Base-by-base conservation (phyloP, 176 grass and related monocot species). In the Sorghum bicolor region DNA sequence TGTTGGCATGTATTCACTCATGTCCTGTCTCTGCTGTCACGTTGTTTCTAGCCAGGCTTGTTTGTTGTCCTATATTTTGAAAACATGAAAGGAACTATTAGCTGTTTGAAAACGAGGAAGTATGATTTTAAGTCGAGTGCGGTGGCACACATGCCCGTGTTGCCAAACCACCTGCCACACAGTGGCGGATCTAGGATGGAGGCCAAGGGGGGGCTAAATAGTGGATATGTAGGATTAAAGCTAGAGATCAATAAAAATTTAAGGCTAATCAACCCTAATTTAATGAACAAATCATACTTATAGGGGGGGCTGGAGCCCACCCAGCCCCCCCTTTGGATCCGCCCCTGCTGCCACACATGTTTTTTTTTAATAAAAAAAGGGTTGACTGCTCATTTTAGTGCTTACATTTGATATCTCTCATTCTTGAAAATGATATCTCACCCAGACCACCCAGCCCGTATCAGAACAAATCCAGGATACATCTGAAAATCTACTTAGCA, bases 381-480 rank as follows among this genome's bases (percentile, higher is more conserved):
- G 17, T 2, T 19, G 29, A 64, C 17, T 74, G 43, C 4, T 74
- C 44, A 32, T 41, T 62, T 62, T 64, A 17, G 39, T 36, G 20
- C 44, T 58, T 70, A 38, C 50, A 26, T 37, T 22, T 57, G 45
- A 80, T 52, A 26, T 19, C n/a, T 74, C 16, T 38, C 22, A 52
- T 37, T 68, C 15, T 69, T 76, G 74, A 60, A 76, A 76, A 13
- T 76, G 50, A 60, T 37, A 76, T 34, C 74, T 69, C 64, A 31
- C 39, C 24, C 14, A 6, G 53, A 53, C 44, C 44, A 53, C 44
- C 44, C 22, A 36, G 4, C 12, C 20, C 29, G 24, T 81, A 70
- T 81, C 12, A 19, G 66, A 70, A 24, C 30, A 11, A 70, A 77
- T 77, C n/a, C 2, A 28, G 8, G 22, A 57, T 38, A 36, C 12